Evolutionary conservation across 257 asterid species (phyloP).

Genomic region (Solanum phureja): DNA sequence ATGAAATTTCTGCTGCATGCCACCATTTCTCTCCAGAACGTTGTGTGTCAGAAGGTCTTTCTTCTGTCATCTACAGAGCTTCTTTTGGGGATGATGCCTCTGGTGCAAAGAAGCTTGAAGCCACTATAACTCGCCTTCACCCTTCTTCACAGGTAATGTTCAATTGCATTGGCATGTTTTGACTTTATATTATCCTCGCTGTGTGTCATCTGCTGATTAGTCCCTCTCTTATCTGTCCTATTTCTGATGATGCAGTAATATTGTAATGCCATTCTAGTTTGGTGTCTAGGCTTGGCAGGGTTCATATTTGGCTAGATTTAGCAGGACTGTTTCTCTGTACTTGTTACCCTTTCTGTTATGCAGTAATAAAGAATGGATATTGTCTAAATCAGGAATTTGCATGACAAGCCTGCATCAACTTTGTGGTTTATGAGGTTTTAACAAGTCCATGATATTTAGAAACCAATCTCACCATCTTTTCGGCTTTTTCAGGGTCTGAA

Average conservation of each 20-base stretch:
- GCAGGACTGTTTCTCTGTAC: not conserved
- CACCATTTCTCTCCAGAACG: conserved; percentile 82
- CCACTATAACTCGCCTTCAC: conserved; percentile 75
- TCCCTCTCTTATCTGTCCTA: not conserved
- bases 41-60: conserved; percentile 79
- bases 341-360: not conserved
- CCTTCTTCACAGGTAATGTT: conserved; percentile 58
- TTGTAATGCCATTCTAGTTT: not conserved
- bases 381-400: not conserved
- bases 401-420: not conserved
- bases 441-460: not conserved
- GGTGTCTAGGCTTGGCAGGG: not conserved
- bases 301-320: not conserved
- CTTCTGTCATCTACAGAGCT: conserved; percentile 82
- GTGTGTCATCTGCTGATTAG: not conserved
- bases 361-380: not conserved
- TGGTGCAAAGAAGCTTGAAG: conserved; percentile 56
- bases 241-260: not conserved
- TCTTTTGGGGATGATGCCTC: conserved; percentile 61
- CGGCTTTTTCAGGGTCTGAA: conserved; percentile 51
- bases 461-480: not conserved
- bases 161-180: not conserved
- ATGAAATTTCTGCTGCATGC: conserved; percentile 85
- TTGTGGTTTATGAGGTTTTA: not conserved
- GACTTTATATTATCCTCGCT: not conserved